Evolutionary conservation across 2,329 filamentous ascomycete genomes (phyloP).

Genomic region (Myriosclerotinia scirpicola): DNA sequence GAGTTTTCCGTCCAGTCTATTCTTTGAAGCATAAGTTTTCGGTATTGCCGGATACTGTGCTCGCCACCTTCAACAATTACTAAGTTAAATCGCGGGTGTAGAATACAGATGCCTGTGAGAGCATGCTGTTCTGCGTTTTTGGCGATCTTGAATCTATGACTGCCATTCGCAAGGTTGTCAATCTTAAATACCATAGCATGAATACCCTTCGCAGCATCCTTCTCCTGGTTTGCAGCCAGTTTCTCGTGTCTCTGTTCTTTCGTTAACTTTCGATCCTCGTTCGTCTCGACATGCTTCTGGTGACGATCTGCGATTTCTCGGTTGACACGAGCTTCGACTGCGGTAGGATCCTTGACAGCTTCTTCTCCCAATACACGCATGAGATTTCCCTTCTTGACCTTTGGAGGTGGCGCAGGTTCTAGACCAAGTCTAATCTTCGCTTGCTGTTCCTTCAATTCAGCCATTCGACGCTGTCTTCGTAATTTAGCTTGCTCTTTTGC

Average conservation of each 20-base stretch:
- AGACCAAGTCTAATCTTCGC: conserved; percentile 92
- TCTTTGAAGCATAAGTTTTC: conserved; percentile 89
- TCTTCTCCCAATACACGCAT: conserved; percentile 91
- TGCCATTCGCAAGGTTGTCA: conserved; percentile 82
- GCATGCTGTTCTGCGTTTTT: conserved; percentile 88
- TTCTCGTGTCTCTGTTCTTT: conserved; percentile 88
- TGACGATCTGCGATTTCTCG: conserved; percentile 86
- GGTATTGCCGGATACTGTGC: conserved; percentile 80
- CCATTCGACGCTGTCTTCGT: conserved; percentile 85
- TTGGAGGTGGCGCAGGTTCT: conserved; percentile 85
- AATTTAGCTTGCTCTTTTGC: conserved; percentile 88
- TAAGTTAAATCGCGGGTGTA: conserved; percentile 85
- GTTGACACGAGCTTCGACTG: conserved; percentile 92
- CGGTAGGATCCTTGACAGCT: conserved; percentile 92
- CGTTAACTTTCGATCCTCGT: conserved; percentile 82
- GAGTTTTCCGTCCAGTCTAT: conserved; percentile 94
- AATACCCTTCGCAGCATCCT: conserved; percentile 84
- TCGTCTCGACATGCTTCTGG: conserved; percentile 72
- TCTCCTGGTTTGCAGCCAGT: conserved; percentile 75
- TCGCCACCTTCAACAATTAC: conserved; percentile 89
- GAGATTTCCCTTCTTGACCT: conserved; percentile 95
- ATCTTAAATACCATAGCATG: conserved; percentile 87
- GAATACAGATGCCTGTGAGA: conserved; percentile 85
- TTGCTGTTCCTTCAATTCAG: conserved; percentile 91
- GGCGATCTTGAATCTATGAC: conserved; percentile 89